Percentiles rank a stretch among this genome's conserved stretches.
Conservation (phyloP, 23 red algal genomes). For the Chondrus crispus region DNA sequence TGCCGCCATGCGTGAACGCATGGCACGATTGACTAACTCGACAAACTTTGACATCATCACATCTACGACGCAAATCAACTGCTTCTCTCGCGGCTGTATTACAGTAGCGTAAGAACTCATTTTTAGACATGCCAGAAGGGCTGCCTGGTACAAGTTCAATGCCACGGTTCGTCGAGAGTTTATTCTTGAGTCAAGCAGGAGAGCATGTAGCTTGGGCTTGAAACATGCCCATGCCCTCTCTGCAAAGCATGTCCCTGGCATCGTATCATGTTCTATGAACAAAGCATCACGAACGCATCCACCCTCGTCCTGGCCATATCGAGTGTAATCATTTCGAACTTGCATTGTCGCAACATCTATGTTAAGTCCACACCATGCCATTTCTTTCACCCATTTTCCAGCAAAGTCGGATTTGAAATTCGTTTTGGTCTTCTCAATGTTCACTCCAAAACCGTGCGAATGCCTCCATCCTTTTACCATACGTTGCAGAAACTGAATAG, state of each 20-base stretch:
- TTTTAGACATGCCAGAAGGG: constrained; percentile 32
- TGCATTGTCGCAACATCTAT: constrained; percentile 28
- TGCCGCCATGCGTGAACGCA: background rate
- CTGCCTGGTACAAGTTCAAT: constrained; percentile 62
- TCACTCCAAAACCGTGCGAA: constrained; percentile 33
- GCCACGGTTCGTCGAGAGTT: constrained; percentile 39
- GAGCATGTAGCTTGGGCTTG: constrained; percentile 54
- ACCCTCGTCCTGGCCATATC: background rate
- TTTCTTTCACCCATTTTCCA: background rate
- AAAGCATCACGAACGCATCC: constrained; percentile 30
- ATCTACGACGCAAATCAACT: background rate
- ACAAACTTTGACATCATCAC: constrained; percentile 1
- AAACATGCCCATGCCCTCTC: constrained; percentile 34
- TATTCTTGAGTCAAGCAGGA: constrained; percentile 49
- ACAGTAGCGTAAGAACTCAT: constrained; percentile 17
- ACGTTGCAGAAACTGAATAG: constrained; percentile 1
- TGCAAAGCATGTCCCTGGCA: background rate
- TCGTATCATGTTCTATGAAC: constrained; percentile 21
- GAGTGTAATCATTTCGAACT: constrained; percentile 33
- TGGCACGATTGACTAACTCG: background rate
- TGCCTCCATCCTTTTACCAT: constrained; percentile 51
- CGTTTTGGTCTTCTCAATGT: constrained; percentile 37
- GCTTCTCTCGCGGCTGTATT: background rate
- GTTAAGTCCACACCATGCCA: constrained; percentile 54
- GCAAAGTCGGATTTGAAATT: constrained; percentile 25